Conservation (phyloP, 1,284 basidiomycete genomes). For the Pterula multifida region DNA sequence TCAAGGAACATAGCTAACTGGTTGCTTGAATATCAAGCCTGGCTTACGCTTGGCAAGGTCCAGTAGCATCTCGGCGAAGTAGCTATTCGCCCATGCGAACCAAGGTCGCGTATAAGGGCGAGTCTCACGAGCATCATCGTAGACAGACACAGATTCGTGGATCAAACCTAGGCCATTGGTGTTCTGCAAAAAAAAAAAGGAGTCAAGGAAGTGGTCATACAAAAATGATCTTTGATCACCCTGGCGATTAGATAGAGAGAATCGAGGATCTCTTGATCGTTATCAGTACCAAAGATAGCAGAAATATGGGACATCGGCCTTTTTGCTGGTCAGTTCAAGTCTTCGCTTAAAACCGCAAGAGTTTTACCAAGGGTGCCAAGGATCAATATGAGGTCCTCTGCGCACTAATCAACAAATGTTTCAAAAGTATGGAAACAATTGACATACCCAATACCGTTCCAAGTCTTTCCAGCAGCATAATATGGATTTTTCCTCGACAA, state of each 20-base stretch:
- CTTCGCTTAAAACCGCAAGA: background rate
- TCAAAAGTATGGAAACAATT: background rate
- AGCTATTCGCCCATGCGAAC: slow-evolving; percentile 79
- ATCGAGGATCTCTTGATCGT: slow-evolving; percentile 54
- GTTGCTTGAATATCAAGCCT: slow-evolving; percentile 43
- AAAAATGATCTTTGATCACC: slow-evolving; percentile 24
- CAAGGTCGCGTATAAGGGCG: slow-evolving; percentile 53
- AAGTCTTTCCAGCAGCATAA: slow-evolving; percentile 48
- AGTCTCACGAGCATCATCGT: slow-evolving; percentile 26
- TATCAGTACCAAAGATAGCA: slow-evolving; percentile 59
- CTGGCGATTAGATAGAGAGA: slow-evolving; percentile 54
- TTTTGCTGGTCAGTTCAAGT: slow-evolving; percentile 4
- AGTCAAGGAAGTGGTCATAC: slow-evolving; percentile 1
- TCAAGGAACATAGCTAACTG: slow-evolving; percentile 40
- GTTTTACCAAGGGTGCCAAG: slow-evolving; percentile 55
- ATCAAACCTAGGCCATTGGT: slow-evolving; percentile 65
- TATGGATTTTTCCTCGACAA: slow-evolving; percentile 60
- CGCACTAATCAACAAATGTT: slow-evolving; percentile 6
- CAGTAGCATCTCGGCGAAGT: slow-evolving; percentile 69
- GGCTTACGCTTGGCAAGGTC: slow-evolving; percentile 67
- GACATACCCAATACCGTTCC: slow-evolving; percentile 55
- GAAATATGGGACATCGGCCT: slow-evolving; percentile 75
- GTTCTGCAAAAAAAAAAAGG: slow-evolving; percentile 30
- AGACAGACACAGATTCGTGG: slow-evolving; percentile 63
- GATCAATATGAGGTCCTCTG: slow-evolving; percentile 64